Evolutionary conservation across 2,329 filamentous ascomycete species (phyloP).

Genomic region (Colletotrichum salicis): DNA sequence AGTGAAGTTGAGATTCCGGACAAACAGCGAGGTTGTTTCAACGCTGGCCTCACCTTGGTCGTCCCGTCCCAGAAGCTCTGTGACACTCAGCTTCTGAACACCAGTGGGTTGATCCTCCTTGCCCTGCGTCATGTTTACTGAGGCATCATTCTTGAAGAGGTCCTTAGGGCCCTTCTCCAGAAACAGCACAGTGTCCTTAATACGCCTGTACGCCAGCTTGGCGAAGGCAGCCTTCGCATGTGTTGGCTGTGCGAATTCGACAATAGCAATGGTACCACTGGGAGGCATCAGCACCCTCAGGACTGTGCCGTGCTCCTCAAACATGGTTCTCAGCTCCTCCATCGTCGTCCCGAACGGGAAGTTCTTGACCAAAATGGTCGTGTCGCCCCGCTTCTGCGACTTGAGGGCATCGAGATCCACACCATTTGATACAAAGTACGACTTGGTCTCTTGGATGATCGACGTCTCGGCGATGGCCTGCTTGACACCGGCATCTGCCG

Average conservation of each 20-base stretch:
- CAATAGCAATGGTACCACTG: slow-evolving; percentile 90
- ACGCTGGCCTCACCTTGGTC: slow-evolving; percentile 63
- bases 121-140: slow-evolving; percentile 41
- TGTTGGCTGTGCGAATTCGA: slow-evolving; percentile 83
- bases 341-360: slow-evolving; percentile 85
- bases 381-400: slow-evolving; percentile 83
- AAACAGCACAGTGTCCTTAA: slow-evolving; percentile 92
- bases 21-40: slow-evolving; percentile 85
- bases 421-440: slow-evolving; percentile 87
- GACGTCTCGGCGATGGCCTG: slow-evolving; percentile 97
- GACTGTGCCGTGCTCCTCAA: slow-evolving; percentile 87
- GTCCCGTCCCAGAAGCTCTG: slow-evolving; percentile 73
- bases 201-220: slow-evolving; percentile 85
- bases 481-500: slow-evolving; percentile 91
- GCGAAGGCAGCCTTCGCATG: slow-evolving; percentile 87
- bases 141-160: slow-evolving; percentile 65
- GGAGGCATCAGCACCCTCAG: slow-evolving; percentile 90
- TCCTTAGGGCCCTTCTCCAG: slow-evolving; percentile 92
- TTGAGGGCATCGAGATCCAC: slow-evolving; percentile 95
- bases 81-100: slow-evolving; percentile 72
- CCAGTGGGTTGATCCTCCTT: slow-evolving; percentile 51
- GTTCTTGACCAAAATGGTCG: slow-evolving; percentile 92
- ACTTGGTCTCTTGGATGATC: slow-evolving; percentile 94
- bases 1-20: slow-evolving; percentile 92
- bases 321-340: slow-evolving; percentile 82